Conservation (phyloP, 768 basidiomycete genomes). For the Cubamyces sp. region DNA sequence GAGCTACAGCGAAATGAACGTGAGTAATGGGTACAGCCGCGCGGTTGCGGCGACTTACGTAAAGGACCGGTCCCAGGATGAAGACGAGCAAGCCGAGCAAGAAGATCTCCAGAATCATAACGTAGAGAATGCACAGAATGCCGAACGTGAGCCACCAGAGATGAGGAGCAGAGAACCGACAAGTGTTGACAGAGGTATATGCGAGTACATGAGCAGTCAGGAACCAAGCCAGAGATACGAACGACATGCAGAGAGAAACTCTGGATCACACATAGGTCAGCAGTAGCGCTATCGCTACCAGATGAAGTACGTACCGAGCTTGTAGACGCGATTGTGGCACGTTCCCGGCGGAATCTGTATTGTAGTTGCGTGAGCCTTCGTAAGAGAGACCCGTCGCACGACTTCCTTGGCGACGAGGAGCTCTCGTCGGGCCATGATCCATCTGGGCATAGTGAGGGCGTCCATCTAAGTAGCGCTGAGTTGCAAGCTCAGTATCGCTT, state of each 20-base stretch:
- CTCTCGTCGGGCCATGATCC: background rate
- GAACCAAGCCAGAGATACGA: conserved; percentile 83
- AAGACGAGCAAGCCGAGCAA: conserved; percentile 78
- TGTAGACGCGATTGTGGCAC: conserved; percentile 35
- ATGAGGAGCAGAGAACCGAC: conserved; percentile 74
- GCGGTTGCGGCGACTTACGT: conserved; percentile 51
- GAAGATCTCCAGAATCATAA: conserved; percentile 73
- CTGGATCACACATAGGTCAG: conserved; percentile 37
- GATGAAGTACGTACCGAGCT: conserved; percentile 30
- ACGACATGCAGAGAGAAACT: conserved; percentile 64
- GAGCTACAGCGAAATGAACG: conserved; percentile 46
- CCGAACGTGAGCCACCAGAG: conserved; percentile 88
- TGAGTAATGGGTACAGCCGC: background rate
- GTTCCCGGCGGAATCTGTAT: background rate
- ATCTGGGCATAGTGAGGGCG: conserved; percentile 7
- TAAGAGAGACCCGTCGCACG: conserved; percentile 13
- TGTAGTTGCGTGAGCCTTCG: conserved; percentile 8
- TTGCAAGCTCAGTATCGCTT: conserved; percentile 29
- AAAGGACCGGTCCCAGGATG: conserved; percentile 76
- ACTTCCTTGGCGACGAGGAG: background rate
- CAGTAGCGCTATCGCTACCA: background rate
- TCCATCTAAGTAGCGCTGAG: conserved; percentile 30
- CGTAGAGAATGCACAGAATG: conserved; percentile 78
- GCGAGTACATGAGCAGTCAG: conserved; percentile 78
- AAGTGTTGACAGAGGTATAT: conserved; percentile 76